Evolutionary conservation across 768 basidiomycete species (phyloP).

Genomic region (Obba rivulosa): DNA sequence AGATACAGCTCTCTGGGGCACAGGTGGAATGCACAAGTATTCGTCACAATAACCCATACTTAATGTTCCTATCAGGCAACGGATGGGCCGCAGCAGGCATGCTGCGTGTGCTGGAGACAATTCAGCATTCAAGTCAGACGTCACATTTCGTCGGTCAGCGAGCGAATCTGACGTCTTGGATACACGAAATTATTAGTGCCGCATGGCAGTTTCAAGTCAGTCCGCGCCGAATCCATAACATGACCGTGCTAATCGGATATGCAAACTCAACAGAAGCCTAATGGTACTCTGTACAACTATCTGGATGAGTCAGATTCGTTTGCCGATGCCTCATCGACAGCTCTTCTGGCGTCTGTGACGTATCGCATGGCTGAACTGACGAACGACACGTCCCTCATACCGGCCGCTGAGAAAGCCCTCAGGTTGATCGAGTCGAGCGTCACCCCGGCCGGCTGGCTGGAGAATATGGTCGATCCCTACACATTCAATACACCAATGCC

Average conservation of each 20-base stretch:
- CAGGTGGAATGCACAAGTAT: slow-evolving; percentile 30
- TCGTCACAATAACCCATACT: background rate
- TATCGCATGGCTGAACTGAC: slow-evolving; percentile 48
- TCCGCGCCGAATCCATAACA: background rate
- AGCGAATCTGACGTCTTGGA: slow-evolving; percentile 44
- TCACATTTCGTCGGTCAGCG: slow-evolving; percentile 33
- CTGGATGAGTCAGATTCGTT: slow-evolving; percentile 46
- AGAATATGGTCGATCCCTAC: slow-evolving; percentile 43
- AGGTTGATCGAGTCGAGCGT: slow-evolving; percentile 33
- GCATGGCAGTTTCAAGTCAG: slow-evolving; percentile 42
- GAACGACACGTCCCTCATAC: slow-evolving; percentile 30
- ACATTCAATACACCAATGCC: slow-evolving; percentile 37
- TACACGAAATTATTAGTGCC: slow-evolving; percentile 43
- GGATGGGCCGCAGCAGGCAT: slow-evolving; percentile 71
- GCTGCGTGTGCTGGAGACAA: slow-evolving; percentile 52
- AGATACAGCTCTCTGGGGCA: slow-evolving; percentile 53
- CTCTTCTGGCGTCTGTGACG: slow-evolving; percentile 50
- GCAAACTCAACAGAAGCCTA: slow-evolving; percentile 32
- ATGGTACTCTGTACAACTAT: slow-evolving; percentile 49
- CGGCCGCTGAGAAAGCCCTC: slow-evolving; percentile 36
- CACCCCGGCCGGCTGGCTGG: slow-evolving; percentile 38
- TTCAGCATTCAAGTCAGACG: slow-evolving; percentile 40
- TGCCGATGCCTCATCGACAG: slow-evolving; percentile 49
- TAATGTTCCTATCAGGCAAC: slow-evolving; percentile 35
- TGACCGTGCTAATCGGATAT: background rate